Evolutionary conservation across 176 grass and related monocot species (phyloP).

Genomic region (Zoysia japonica): DNA sequence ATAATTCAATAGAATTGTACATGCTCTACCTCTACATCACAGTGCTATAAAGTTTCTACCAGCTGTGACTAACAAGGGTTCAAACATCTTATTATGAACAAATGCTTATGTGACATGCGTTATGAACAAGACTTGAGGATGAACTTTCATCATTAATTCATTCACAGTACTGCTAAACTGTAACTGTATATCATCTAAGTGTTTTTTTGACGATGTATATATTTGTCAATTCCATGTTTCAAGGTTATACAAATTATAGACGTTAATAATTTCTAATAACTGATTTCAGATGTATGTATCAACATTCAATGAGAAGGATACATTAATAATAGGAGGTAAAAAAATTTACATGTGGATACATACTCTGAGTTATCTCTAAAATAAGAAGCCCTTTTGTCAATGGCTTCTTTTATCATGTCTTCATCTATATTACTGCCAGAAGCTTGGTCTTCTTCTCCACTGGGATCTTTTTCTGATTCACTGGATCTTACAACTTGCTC

Average conservation of each 20-base stretch:
- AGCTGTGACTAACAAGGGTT: neutral
- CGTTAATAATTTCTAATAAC: conserved; percentile 4
- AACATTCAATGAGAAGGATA: neutral
- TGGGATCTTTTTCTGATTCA: conserved; percentile 27
- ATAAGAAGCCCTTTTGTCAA: conserved; percentile 67
- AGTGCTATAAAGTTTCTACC: neutral
- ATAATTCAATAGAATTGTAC: neutral
- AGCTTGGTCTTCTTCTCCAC: conserved; percentile 39
- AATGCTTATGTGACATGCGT: neutral
- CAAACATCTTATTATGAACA: neutral
- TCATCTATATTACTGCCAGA: conserved; percentile 54
- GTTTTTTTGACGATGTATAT: neutral
- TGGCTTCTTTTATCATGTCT: conserved; percentile 72
- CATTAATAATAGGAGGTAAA: neutral
- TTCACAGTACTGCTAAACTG: neutral
- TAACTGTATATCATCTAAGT: neutral
- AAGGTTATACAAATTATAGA: neutral
- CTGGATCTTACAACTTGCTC: conserved; percentile 42
- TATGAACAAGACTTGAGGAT: neutral
- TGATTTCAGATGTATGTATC: neutral
- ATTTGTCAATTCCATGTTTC: neutral
- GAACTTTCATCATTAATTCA: neutral
- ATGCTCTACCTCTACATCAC: neutral
- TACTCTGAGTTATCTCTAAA: conserved; percentile 86
- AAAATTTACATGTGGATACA: conserved; percentile 38